Evolutionary conservation across 805 yeast genomes (phyloP).

Genomic region (Saccharomyces kudriavzevii): DNA sequence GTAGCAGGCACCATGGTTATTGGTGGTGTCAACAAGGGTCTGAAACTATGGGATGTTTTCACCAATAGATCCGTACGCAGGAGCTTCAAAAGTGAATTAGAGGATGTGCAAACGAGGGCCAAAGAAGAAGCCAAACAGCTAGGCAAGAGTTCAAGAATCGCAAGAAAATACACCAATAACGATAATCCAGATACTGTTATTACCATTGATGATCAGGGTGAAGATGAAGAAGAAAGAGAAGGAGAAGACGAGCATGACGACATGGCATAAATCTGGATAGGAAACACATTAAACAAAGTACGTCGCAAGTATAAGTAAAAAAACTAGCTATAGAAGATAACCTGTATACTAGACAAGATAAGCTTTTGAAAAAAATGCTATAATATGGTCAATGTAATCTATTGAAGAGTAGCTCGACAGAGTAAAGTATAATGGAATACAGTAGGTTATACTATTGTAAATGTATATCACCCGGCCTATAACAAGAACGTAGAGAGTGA

Average conservation of each 20-base stretch:
- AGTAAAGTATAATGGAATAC: neutral
- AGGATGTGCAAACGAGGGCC: conserved; percentile 46
- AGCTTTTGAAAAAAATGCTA: neutral
- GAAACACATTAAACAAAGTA: neutral
- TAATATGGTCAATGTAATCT: neutral
- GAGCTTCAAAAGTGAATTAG: conserved; percentile 54
- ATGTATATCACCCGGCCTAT: neutral
- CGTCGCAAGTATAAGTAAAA: neutral
- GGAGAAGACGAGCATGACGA: conserved; percentile 34
- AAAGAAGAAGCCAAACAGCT: conserved; percentile 44
- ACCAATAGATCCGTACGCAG: conserved; percentile 71
- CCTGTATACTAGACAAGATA: conserved; percentile 3
- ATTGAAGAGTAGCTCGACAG: neutral
- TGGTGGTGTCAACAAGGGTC: conserved; percentile 79
- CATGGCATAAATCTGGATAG: neutral
- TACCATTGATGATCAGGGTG: conserved; percentile 57
- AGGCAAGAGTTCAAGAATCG: conserved; percentile 64
- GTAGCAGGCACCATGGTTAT: conserved; percentile 75
- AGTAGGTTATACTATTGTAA: neutral
- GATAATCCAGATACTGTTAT: conserved; percentile 46
- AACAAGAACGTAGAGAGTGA: neutral
- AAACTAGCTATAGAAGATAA: neutral
- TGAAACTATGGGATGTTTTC: conserved; percentile 90
- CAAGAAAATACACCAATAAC: conserved; percentile 56
- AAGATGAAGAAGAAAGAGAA: conserved; percentile 52